Conservation (phyloP, 257 asterid species). For the Lycium barbarum region DNA sequence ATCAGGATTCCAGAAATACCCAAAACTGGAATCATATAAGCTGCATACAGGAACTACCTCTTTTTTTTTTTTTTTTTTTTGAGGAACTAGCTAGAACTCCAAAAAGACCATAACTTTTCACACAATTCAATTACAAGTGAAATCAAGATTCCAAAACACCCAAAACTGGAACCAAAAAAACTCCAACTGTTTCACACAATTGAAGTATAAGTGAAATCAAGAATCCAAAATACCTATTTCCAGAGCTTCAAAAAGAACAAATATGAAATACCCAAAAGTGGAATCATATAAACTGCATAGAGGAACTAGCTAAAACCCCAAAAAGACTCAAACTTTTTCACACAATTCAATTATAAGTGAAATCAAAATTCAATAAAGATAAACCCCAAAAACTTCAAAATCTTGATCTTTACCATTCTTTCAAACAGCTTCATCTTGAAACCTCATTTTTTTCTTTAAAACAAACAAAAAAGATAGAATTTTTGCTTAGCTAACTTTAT, state of each 20-base stretch:
- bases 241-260: background rate
- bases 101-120: constrained; percentile 24
- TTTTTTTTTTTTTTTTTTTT: too few relatives aligned
- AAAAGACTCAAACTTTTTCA: constrained; percentile 35
- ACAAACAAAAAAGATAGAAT: background rate
- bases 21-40: too few relatives aligned
- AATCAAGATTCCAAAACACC: too few relatives aligned
- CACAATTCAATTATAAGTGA: constrained; percentile 29
- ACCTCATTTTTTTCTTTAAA: background rate
- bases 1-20: too few relatives aligned
- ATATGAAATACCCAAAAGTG: constrained; percentile 1
- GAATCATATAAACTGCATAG: constrained; percentile 27
- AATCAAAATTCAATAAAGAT: background rate
- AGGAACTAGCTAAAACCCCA: constrained; percentile 30
- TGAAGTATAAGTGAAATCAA: constrained; percentile 25
- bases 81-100: background rate
- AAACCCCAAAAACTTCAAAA: background rate
- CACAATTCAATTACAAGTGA: too few relatives aligned
- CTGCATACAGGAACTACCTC: too few relatives aligned
- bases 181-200: constrained; percentile 36
- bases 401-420: constrained; percentile 4
- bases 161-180: too few relatives aligned
- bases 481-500: background rate
- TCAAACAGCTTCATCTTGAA: background rate
- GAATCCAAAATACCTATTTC: too few relatives aligned